Evolutionary conservation across 139 green algal genomes (phyloP).

Genomic region (Desmodesmus armatus): DNA sequence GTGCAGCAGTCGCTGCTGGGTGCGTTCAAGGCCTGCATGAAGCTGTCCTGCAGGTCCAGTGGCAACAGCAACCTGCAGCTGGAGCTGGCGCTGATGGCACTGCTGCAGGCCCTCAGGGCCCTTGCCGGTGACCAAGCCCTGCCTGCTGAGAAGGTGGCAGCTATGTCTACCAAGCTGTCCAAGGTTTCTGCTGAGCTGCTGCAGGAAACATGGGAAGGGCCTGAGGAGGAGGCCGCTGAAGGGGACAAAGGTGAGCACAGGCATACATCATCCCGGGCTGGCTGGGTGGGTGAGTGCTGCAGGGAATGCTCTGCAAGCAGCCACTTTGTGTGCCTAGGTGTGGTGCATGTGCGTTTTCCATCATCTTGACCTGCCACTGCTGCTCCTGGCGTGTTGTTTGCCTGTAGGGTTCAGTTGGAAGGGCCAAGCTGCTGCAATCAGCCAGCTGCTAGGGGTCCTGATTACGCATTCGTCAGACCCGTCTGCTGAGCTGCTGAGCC

Average conservation of each 20-base stretch:
- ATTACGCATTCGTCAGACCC: slow-evolving; percentile 32
- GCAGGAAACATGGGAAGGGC: slow-evolving; percentile 17
- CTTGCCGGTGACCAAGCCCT: background rate
- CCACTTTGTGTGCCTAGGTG: background rate
- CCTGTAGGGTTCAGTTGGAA: slow-evolving; percentile 23
- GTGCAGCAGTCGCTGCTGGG: slow-evolving; percentile 1
- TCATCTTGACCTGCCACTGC: background rate
- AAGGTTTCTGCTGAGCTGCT: slow-evolving; percentile 10
- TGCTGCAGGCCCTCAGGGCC: slow-evolving; percentile 25
- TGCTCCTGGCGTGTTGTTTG: background rate
- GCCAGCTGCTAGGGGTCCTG: slow-evolving; percentile 17
- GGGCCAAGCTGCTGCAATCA: slow-evolving; percentile 3
- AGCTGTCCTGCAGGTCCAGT: background rate
- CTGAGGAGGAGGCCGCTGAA: slow-evolving; percentile 40
- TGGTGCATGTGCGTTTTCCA: background rate
- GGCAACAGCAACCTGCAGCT: slow-evolving; percentile 39
- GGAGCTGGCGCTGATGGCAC: slow-evolving; percentile 34
- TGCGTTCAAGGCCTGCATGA: slow-evolving; percentile 7
- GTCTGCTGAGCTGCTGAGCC: background rate
- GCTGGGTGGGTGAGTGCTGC: background rate
- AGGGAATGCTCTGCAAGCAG: background rate
- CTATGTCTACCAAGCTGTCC: slow-evolving; percentile 8
- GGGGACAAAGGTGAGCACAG: slow-evolving; percentile 4
- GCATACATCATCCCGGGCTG: background rate
- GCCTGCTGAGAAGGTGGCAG: background rate